A percentile compares a stretch with the other conserved stretches of the same genome.
Conservation (phyloP, 78 protist genomes). For the Chrysochromulina parva region DNA sequence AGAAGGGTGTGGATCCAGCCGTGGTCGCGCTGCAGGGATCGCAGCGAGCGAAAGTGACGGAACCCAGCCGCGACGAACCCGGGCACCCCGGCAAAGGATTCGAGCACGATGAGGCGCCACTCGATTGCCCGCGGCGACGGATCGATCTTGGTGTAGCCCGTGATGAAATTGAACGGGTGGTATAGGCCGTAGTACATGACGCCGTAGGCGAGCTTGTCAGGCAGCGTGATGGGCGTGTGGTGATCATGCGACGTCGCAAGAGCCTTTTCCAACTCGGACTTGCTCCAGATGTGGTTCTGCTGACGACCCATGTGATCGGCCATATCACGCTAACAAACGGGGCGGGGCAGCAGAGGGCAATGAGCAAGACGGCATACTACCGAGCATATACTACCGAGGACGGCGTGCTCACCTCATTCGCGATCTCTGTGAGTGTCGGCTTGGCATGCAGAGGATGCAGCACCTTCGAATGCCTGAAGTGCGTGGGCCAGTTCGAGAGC, state of each 20-base stretch:
- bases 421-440: too few species aligned
- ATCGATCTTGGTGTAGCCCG: not conserved
- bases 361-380: too few species aligned
- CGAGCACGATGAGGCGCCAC: slow-evolving; percentile 59
- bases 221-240: not conserved
- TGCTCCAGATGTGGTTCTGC: slow-evolving; percentile 38
- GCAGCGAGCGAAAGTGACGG: slow-evolving; percentile 79
- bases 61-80: slow-evolving; percentile 81
- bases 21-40: slow-evolving; percentile 74
- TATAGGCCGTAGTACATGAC: slow-evolving; percentile 6
- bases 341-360: too few species aligned
- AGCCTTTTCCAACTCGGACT: not conserved
- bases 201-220: not conserved
- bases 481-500: too few species aligned
- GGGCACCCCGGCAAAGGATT: slow-evolving; percentile 81
- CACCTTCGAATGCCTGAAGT: too few species aligned
- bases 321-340: not conserved
- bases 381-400: too few species aligned
- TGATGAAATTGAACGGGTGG: not conserved
- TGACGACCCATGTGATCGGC: not conserved
- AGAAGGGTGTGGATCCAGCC: slow-evolving; percentile 63
- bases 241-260: not conserved
- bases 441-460: too few species aligned
- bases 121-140: not conserved
- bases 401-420: too few species aligned